A percentile compares a stretch with the other conserved stretches of the same genome.
Conservation (phyloP, 352 stramenopile genomes). For the Plasmopara muralis region DNA sequence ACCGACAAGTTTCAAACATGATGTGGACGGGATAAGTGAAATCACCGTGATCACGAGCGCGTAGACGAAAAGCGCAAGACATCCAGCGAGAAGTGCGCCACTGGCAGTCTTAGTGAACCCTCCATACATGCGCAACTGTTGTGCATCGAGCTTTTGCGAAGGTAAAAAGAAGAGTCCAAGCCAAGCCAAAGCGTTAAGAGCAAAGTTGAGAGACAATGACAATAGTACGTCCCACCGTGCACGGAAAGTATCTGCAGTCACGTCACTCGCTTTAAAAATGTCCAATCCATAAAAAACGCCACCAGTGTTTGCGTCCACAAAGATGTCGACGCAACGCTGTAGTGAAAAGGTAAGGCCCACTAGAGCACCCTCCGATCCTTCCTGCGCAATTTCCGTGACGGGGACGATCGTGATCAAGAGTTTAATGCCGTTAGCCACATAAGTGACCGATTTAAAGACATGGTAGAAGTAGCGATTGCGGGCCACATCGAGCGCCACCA, state of each 20-base stretch:
- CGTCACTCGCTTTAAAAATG: slow-evolving; percentile 33
- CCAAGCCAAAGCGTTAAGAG: slow-evolving; percentile 45
- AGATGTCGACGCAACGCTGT: slow-evolving; percentile 49
- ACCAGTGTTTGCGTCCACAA: slow-evolving; percentile 45
- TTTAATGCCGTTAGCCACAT: slow-evolving; percentile 47
- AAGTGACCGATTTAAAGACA: slow-evolving; percentile 39
- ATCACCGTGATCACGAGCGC: slow-evolving; percentile 31
- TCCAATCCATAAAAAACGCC: slow-evolving; percentile 42
- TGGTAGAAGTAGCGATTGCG: slow-evolving; percentile 58
- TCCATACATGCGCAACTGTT: slow-evolving; percentile 63
- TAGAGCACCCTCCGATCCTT: slow-evolving; percentile 51
- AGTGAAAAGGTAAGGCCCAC: slow-evolving; percentile 56
- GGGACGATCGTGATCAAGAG: slow-evolving; percentile 49
- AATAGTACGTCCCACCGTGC: slow-evolving; percentile 43
- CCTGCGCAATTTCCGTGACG: slow-evolving; percentile 60
- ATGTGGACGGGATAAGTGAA: slow-evolving; percentile 29
- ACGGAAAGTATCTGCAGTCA: slow-evolving; percentile 24
- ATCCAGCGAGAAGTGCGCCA: slow-evolving; percentile 23
- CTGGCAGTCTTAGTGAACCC: slow-evolving; percentile 47
- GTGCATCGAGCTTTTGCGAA: slow-evolving; percentile 61
- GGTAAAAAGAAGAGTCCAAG: slow-evolving; percentile 59
- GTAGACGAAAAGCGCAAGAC: slow-evolving; percentile 32
- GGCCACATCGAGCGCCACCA: slow-evolving; percentile 35
- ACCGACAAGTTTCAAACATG: slow-evolving; percentile 31
- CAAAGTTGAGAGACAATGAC: slow-evolving; percentile 47